phyloP scores from a whole-genome alignment of 805 yeast species.

The Starmerella ratchasimensis region DNA sequence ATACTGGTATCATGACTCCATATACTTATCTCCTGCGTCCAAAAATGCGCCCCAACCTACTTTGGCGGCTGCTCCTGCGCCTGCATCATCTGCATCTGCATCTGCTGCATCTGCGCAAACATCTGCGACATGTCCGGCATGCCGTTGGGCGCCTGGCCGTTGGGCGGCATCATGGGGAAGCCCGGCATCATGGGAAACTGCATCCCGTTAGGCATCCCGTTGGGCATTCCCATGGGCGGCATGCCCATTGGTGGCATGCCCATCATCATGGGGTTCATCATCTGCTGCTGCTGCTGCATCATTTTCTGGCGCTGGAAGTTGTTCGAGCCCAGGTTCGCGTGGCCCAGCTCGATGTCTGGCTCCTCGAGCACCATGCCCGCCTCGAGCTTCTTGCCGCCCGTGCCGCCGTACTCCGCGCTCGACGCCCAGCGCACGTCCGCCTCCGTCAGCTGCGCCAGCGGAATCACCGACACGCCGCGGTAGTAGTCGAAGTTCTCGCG shows the following conservation, averaged over 20 bases:
- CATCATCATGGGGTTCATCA: conserved; percentile 14
- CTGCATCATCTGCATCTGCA: conserved; percentile 12
- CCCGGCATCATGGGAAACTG: conserved; percentile 27
- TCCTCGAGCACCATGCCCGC: conserved; percentile 82
- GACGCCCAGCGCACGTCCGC: conserved; percentile 87
- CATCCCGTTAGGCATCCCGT: conserved; percentile 21
- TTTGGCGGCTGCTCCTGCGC: conserved; percentile 5
- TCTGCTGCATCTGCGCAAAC: conserved; percentile 20
- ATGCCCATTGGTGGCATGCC: conserved; percentile 16
- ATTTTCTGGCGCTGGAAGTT: conserved; percentile 6
- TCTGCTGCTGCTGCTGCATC: conserved; percentile 13
- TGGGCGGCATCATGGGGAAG: conserved; percentile 24
- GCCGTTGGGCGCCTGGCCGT: neutral
- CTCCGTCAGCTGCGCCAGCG: conserved; percentile 77
- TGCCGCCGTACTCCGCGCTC: conserved; percentile 92
- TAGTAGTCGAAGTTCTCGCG: conserved; percentile 95
- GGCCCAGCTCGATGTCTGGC: conserved; percentile 94
- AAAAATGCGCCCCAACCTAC: too few relatives aligned
- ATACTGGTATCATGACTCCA: too few relatives aligned
- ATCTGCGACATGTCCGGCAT: conserved; percentile 16
- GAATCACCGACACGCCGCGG: conserved; percentile 77
- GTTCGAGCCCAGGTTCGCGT: conserved; percentile 50
- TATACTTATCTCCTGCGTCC: too few relatives aligned
- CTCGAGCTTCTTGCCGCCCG: conserved; percentile 70
- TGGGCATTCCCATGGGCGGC: conserved; percentile 11